Percentiles rank a stretch among this genome's conserved stretches.
These are phyloP conservation scores for Cladosporium halotolerans DNA, from an alignment of 2,329 filamentous ascomycete genomes.

Conservation along the genomic window DNA sequence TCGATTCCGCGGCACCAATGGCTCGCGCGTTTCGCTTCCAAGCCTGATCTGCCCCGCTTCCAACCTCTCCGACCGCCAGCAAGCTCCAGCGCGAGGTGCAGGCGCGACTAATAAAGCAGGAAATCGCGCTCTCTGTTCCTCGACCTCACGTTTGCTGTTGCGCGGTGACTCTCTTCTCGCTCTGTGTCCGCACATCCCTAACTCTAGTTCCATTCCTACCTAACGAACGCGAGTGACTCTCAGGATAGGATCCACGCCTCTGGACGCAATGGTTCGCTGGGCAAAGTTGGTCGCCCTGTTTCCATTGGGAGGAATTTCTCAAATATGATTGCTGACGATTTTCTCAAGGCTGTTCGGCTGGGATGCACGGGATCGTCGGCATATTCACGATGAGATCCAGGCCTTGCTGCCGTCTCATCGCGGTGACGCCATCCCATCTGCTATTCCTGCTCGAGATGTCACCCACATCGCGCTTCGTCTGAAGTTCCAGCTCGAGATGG, in stretches of 20 bases:
- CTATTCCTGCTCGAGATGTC: constrained; percentile 70
- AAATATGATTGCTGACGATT: neutral
- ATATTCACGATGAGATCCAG: constrained; percentile 38
- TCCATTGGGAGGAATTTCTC: neutral
- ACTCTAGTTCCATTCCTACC: too few species aligned
- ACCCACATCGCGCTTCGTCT: constrained; percentile 85
- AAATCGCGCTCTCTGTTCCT: neutral
- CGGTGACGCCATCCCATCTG: constrained; percentile 54
- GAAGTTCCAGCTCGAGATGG: constrained; percentile 83
- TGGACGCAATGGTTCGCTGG: constrained; percentile 17
- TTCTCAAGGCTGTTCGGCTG: constrained; percentile 15
- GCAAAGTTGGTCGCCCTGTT: constrained; percentile 11
- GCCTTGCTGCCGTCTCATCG: constrained; percentile 57
- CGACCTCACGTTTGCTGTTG: too few species aligned
- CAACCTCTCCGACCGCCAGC: neutral
- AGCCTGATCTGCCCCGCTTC: neutral
- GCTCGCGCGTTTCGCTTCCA: too few species aligned
- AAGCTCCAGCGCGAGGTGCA: neutral
- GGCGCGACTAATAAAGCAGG: neutral
- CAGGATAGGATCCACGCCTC: too few species aligned
- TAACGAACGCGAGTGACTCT: too few species aligned
- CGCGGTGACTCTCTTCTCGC: too few species aligned
- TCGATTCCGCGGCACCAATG: too few species aligned
- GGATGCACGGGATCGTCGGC: constrained; percentile 34
- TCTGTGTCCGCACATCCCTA: too few species aligned